Evolutionary conservation across 805 yeast genomes (phyloP).

Genomic region (Yamadazyma phyllophila): DNA sequence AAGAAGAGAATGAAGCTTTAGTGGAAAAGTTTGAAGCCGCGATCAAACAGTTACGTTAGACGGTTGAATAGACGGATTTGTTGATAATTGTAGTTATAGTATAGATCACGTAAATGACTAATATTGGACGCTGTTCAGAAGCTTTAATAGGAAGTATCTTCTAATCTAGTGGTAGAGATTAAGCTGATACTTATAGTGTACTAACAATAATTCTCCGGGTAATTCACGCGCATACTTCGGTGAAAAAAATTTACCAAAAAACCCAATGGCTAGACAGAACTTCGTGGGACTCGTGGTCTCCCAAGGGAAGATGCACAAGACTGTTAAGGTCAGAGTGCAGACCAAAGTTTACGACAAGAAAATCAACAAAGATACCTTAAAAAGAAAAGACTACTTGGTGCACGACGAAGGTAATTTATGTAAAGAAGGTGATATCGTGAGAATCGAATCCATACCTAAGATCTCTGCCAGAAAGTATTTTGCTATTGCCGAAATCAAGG

Average conservation of each 20-base stretch:
- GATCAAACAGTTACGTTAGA: not conserved
- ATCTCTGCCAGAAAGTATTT: constrained; percentile 77
- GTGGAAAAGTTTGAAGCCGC: constrained; percentile 44
- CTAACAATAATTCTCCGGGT: not conserved
- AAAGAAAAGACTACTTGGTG: constrained; percentile 80
- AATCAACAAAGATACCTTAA: constrained; percentile 72
- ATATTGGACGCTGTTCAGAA: not conserved
- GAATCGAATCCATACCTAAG: constrained; percentile 88
- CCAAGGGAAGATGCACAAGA: constrained; percentile 94
- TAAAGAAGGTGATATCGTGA: constrained; percentile 92
- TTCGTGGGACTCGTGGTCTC: constrained; percentile 91
- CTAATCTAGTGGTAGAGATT: too few species aligned
- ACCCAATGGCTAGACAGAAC: constrained; percentile 75
- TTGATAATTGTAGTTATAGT: not conserved
- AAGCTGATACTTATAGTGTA: too few species aligned
- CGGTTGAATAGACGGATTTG: not conserved
- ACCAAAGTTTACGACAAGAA: constrained; percentile 67
- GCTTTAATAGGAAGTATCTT: too few species aligned
- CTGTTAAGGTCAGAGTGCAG: constrained; percentile 89
- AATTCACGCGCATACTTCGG: not conserved
- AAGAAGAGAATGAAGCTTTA: constrained; percentile 62
- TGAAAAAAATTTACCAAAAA: not conserved
- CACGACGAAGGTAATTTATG: constrained; percentile 93
- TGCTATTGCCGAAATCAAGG: constrained; percentile 89
- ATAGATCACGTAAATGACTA: not conserved